phyloP scores from a whole-genome alignment of 2,329 filamentous ascomycete species.

The Endoconidiophora polonica region DNA sequence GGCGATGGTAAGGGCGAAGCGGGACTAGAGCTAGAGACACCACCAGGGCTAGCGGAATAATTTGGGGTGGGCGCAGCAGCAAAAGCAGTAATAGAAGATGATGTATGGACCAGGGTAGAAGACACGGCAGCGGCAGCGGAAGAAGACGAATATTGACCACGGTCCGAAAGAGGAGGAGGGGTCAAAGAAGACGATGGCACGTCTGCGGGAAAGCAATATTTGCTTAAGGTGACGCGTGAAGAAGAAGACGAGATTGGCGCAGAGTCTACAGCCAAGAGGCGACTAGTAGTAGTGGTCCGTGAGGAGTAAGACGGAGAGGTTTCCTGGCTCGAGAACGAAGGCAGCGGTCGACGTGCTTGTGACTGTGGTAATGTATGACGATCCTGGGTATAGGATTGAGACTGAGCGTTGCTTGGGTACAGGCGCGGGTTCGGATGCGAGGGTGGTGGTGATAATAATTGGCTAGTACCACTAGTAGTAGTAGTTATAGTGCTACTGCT shows the following conservation, averaged over 20 bases:
- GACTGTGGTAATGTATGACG: too few relatives aligned
- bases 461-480: too few relatives aligned
- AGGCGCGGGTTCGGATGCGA: too few relatives aligned
- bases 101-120: neutral
- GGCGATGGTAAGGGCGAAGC: conserved; percentile 2
- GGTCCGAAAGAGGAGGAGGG: neutral
- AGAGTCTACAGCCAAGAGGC: neutral
- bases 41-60: neutral
- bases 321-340: too few relatives aligned
- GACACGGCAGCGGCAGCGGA: neutral
- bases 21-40: neutral
- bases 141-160: neutral
- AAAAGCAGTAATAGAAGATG: neutral
- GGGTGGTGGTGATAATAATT: too few relatives aligned
- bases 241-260: neutral
- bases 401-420: too few relatives aligned
- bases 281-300: neutral
- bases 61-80: neutral
- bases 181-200: neutral
- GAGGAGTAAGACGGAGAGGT: conserved; percentile 20
- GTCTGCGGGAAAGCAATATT: neutral
- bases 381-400: too few relatives aligned
- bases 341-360: too few relatives aligned
- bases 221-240: conserved; percentile 1
- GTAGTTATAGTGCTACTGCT: too few relatives aligned